Base-by-base conservation (phyloP, 1,139 yeast genomes). In the Nakaseomyces glabratus region DNA sequence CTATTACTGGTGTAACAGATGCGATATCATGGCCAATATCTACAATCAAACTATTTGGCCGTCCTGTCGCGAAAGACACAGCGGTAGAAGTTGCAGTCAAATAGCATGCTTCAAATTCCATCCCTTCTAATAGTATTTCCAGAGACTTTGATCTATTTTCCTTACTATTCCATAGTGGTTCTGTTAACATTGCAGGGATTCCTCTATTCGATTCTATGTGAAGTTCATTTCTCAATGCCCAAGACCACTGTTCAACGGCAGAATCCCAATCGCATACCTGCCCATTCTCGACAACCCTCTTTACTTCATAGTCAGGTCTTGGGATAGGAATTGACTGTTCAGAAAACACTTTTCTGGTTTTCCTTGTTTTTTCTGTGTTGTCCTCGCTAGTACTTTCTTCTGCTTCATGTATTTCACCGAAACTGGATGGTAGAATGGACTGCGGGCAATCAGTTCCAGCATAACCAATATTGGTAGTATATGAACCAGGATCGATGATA, bases 381-480 rank as follows among this genome's bases (percentile, higher is more conserved):
- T 32, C 30, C 19, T 37, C 36, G 20, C 44, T 48, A 2, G 43
- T 47, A 2, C 38, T 31, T 10, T 46, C 52, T 6, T 21, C 33
- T 15, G 20, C 24, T 33, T 8, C 14, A n/a, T 9, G 20, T 9
- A 20, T 30, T 7, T 53, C 42, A 2, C 72, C 73, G 35, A 60
- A 79, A 43, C 57, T 66, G 0, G 95, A 80, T 2, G 95, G 84
- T 5, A 81, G 60, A 24, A 81, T 75, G 2, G 79, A 64, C 45
- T 81, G 76, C 6, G 98, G 98, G 40, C 76, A 71, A 57, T 90
- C 98, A 44, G 86, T 93, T 7, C 98, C 98, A 4, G 97, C 93
- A 57, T 75, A 88, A 1, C 98, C 98, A 16, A 82, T 74, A 39
- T 93, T 73, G 3, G 96, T 85, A 42, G 74, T 65, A 45, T 68